These are phyloP conservation scores for Suillus lakei DNA, from an alignment of 768 basidiomycete species.

Conservation along the genomic window DNA sequence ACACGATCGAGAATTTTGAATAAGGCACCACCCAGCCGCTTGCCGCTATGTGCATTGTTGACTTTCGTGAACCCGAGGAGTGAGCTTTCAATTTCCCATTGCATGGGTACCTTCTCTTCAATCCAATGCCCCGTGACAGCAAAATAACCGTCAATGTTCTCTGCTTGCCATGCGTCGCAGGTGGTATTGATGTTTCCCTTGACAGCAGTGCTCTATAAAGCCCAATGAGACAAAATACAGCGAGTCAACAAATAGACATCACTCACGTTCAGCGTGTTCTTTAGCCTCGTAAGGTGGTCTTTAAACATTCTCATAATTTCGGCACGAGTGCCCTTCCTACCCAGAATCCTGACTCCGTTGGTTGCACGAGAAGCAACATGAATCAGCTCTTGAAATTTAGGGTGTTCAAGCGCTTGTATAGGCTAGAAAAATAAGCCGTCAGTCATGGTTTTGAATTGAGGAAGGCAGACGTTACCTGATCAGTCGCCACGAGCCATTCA, in stretches of 20 bases:
- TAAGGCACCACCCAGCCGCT: not conserved
- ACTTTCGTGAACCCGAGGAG: constrained; percentile 42
- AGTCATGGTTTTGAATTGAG: not conserved
- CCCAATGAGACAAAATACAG: no score
- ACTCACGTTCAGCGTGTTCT: not conserved
- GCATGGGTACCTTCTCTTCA: not conserved
- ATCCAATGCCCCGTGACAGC: constrained; percentile 36
- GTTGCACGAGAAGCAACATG: constrained; percentile 37
- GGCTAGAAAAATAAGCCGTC: not conserved
- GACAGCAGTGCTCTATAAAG: constrained; percentile 3
- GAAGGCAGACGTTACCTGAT: constrained; percentile 37
- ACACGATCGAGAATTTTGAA: no score
- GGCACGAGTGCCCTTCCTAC: not conserved
- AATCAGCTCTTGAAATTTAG: constrained; percentile 42
- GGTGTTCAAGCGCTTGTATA: not conserved
- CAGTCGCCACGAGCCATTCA: constrained; percentile 44
- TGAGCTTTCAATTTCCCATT: constrained; percentile 35
- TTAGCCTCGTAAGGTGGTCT: not conserved
- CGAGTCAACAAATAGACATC: no score
- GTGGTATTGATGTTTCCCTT: constrained; percentile 37
- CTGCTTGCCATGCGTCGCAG: constrained; percentile 46
- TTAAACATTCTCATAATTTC: not conserved
- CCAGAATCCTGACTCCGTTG: not conserved
- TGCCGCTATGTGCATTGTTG: constrained; percentile 43
- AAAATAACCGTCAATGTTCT: constrained; percentile 42